Evolutionary conservation across 495 filamentous ascomycete genomes (phyloP).

Genomic region (Penicillium turbatum): DNA sequence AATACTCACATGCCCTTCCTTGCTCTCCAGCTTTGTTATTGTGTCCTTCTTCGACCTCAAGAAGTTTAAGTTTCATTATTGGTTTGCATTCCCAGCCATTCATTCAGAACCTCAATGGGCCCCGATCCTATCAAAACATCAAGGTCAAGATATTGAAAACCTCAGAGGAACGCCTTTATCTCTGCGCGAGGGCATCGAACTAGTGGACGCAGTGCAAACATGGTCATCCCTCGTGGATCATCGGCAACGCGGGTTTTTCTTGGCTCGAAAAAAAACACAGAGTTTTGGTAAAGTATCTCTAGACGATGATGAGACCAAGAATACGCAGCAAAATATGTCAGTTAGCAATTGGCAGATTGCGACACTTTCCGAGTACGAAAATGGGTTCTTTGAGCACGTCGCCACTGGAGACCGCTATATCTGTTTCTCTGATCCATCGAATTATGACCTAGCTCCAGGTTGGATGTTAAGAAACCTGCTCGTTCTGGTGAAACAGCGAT

Average conservation of each 20-base stretch:
- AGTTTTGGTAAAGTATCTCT: neutral
- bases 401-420: slow-evolving; percentile 69
- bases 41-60: slow-evolving; percentile 96
- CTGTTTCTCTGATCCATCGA: slow-evolving; percentile 88
- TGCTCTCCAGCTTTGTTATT: slow-evolving; percentile 80
- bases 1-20: slow-evolving; percentile 88
- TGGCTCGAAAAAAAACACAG: slow-evolving; percentile 65
- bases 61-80: slow-evolving; percentile 90
- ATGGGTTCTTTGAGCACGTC: slow-evolving; percentile 75
- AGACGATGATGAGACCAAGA: neutral
- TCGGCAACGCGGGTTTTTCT: slow-evolving; percentile 88
- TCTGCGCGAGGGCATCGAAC: slow-evolving; percentile 60
- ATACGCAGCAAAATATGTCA: neutral
- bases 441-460: slow-evolving; percentile 76
- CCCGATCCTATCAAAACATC: slow-evolving; percentile 18
- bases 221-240: slow-evolving; percentile 79
- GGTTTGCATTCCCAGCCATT: slow-evolving; percentile 91
- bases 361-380: slow-evolving; percentile 71
- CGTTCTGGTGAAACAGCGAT: slow-evolving; percentile 77
- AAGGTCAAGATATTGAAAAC: slow-evolving; percentile 19
- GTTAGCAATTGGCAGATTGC: slow-evolving; percentile 62
- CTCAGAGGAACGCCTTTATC: slow-evolving; percentile 45
- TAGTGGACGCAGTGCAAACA: slow-evolving; percentile 76
- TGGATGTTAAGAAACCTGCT: slow-evolving; percentile 93
- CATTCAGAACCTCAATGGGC: slow-evolving; percentile 84